phyloP scores from a whole-genome alignment of 1,284 basidiomycete species.

The Ustilago shanxiensis region DNA sequence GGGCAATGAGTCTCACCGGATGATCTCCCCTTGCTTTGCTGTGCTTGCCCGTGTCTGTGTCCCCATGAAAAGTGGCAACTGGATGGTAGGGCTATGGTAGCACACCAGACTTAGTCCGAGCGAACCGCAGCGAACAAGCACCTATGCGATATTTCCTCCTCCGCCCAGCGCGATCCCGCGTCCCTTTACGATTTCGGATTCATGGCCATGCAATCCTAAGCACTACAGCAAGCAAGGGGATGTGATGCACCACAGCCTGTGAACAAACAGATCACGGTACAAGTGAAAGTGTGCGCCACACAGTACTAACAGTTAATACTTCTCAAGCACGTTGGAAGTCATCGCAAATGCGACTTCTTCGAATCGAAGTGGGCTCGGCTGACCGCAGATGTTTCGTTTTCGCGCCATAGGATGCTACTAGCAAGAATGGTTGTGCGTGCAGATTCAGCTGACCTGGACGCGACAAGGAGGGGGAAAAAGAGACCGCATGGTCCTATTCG shows the following conservation, averaged over 20 bases:
- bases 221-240: neutral
- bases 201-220: neutral
- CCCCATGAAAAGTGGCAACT: neutral
- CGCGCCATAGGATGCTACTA: neutral
- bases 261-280: neutral
- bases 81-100: neutral
- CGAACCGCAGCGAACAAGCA: too few relatives aligned
- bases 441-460: neutral
- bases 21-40: neutral
- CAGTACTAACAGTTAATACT: neutral
- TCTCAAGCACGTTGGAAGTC: neutral
- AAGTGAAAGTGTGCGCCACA: neutral
- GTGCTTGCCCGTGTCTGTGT: slow-evolving; percentile 1
- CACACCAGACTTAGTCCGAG: too few relatives aligned
- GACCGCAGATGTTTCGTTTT: neutral
- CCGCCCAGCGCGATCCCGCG: neutral
- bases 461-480: neutral
- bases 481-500: too few relatives aligned
- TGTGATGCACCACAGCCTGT: neutral
- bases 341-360: neutral
- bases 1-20: neutral
- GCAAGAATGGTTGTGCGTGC: too few relatives aligned
- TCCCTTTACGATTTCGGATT: neutral
- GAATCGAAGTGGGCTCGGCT: neutral
- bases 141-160: neutral